phyloP scores from a whole-genome alignment of 1,284 basidiomycete species.

The Cystobasidium slooffiae region DNA sequence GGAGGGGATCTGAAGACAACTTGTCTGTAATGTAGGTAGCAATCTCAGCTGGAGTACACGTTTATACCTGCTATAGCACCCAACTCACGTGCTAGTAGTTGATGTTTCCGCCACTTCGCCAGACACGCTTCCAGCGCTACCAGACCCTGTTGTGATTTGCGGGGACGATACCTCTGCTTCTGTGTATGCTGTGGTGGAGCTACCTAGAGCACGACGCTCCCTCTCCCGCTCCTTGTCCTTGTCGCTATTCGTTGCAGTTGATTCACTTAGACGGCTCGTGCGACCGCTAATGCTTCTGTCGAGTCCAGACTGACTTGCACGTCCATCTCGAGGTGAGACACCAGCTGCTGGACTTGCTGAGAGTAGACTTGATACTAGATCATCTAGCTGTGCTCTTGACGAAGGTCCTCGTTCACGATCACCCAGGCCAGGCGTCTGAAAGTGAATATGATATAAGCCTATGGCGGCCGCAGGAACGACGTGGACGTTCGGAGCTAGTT shows the following conservation, averaged over 20 bases:
- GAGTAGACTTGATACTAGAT: constrained; percentile 49
- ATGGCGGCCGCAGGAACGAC: no score
- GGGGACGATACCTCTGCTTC: background rate
- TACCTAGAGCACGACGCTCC: background rate
- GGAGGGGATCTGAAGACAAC: background rate
- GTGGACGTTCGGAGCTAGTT: no score
- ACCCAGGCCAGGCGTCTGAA: constrained; percentile 21
- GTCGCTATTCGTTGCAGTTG: constrained; percentile 34
- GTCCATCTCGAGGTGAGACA: constrained; percentile 33
- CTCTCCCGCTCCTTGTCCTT: constrained; percentile 28
- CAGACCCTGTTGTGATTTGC: constrained; percentile 24
- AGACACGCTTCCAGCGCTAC: constrained; percentile 37
- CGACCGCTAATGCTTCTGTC: constrained; percentile 33
- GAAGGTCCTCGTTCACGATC: constrained; percentile 40
- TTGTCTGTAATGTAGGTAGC: background rate
- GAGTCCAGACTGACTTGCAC: constrained; percentile 6
- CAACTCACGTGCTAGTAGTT: constrained; percentile 5
- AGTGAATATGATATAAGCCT: no score
- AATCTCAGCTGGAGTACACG: no score
- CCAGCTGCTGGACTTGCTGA: constrained; percentile 37
- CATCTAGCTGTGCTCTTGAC: constrained; percentile 43
- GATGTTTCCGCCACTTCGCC: constrained; percentile 34
- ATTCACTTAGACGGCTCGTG: constrained; percentile 38
- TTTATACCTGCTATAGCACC: no score
- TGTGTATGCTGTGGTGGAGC: background rate